Evolutionary conservation across 345 rosid species (phyloP), one percentile per base, ranked within the genome.

Genomic region (Aquilaria malaccensis): DNA sequence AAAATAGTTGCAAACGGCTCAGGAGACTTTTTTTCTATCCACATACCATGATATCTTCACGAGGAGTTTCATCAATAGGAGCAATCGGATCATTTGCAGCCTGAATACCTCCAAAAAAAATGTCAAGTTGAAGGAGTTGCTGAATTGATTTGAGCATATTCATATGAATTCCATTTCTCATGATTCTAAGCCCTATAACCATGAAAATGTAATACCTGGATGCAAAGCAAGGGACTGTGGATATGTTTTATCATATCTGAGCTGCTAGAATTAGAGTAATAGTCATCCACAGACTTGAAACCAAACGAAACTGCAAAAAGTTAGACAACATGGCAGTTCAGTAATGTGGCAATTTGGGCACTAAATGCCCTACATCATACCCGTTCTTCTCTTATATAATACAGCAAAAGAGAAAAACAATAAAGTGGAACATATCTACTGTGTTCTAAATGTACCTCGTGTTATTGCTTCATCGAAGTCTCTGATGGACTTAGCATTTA

Each of bases 61-160:
- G 81, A 49, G 96, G 97, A 72, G 87, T 93, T 62, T 81, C 97
- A 65, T 96, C 71, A 32, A 82, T 74, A 31, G 98, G 96, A 65
- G 98, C 97, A 71, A 89, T 89, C 13, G 94, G 97, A 63, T 93
- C 98, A 75, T 85, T 93, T 55, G 78, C 83, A 54, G 89, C 97
- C 96, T 89, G 83, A 77, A 70, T 72, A 33, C 75, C 58, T 7
- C 33, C 62, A 64, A 14, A 33, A 41, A 60, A 54, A 22, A 22
- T 22, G 46, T 33, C 2, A 70, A 59, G 33, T 14, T 52, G 22
- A 43, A 15, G 58, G 30, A 4, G 33, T 13, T 2, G 13, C 30
- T n/a, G 58, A 10, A 10, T 11, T 51, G 9, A n/a, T 51, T n/a
- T 55, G 32, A 59, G 3, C n/a, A 3, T 45, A 52, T 32, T 51